Evolutionary conservation across 2,329 filamentous ascomycete genomes (phyloP), one percentile per base, ranked within the genome.

Genomic region (Trichophyton simii): DNA sequence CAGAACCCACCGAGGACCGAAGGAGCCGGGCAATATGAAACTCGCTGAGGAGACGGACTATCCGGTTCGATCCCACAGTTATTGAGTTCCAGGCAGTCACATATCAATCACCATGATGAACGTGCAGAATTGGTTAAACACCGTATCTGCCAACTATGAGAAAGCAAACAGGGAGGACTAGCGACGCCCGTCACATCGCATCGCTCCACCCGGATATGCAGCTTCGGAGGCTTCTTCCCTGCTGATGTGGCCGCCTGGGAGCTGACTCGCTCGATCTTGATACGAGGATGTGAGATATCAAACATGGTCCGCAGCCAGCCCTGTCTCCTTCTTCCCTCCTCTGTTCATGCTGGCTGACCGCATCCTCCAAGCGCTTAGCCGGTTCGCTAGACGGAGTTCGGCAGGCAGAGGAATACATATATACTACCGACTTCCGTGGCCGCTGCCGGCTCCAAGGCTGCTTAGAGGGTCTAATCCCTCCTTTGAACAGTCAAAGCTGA

Each of bases 161-260:
- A 9, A 36, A 11, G 9, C 57, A 46, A 15, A 2, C 13, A 15
- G 31, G 11, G 11, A 20, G 28, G 36, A 13, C 36, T 42, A 46
- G 57, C 57, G 57, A 44, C 36, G 36, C 57, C 57, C 5, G 57
- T 58, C 57, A 58, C 57, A 46, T 58, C 57, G 13, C 20, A 41
- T 55, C 52, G 52, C 52, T 55, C 52, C 52, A 55, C 52, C 28
- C 28, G 8, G 52, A 18, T 15, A 55, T 55, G 52, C 52, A 55
- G 25, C 13, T 55, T 36, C 28, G 52, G 52, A 36, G 52, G 25
- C 52, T 55, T 55, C 20, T 36, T 36, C 3, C n/a, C 13, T 31
- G 28, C 52, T 55, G 46, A 52, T 25, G 46, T 52, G 46, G 46
- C 46, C 46, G 20, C n/a, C 34, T 38, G 34, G 34, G 34, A n/a